Evolutionary conservation across 148 eudicot genomes (phyloP).

Genomic region (Vaccinium macrocarpon): DNA sequence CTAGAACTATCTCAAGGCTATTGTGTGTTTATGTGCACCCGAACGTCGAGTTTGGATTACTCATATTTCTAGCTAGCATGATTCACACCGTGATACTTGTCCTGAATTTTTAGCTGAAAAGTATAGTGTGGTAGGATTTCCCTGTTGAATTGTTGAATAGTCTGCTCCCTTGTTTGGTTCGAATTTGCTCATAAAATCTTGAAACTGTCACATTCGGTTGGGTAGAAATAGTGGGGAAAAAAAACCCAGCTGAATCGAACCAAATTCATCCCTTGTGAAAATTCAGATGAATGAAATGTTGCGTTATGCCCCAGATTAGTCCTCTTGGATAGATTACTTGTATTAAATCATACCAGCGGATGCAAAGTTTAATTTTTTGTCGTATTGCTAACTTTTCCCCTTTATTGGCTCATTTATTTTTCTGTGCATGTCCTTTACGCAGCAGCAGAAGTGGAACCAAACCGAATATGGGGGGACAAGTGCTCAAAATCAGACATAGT

Average conservation of each 20-base stretch:
- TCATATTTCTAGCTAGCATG: too few species aligned
- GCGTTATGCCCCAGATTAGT: background rate
- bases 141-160: too few species aligned
- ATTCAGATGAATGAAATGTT: too few species aligned
- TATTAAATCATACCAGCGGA: background rate
- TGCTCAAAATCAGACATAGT: constrained; percentile 54
- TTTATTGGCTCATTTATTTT: background rate
- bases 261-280: too few species aligned
- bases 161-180: too few species aligned
- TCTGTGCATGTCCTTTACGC: background rate
- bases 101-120: too few species aligned
- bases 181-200: too few species aligned
- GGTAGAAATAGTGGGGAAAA: too few species aligned
- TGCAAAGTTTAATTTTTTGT: background rate
- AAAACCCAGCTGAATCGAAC: too few species aligned
- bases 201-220: too few species aligned
- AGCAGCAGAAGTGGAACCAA: constrained; percentile 45
- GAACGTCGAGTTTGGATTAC: background rate
- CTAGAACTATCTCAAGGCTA: background rate
- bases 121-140: too few species aligned
- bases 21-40: background rate
- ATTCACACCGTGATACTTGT: too few species aligned
- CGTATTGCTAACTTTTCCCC: background rate
- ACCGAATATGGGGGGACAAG: constrained; percentile 58
- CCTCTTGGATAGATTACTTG: background rate